Base-by-base conservation (phyloP, 306 rosid species). In the Rosa persica region DNA sequence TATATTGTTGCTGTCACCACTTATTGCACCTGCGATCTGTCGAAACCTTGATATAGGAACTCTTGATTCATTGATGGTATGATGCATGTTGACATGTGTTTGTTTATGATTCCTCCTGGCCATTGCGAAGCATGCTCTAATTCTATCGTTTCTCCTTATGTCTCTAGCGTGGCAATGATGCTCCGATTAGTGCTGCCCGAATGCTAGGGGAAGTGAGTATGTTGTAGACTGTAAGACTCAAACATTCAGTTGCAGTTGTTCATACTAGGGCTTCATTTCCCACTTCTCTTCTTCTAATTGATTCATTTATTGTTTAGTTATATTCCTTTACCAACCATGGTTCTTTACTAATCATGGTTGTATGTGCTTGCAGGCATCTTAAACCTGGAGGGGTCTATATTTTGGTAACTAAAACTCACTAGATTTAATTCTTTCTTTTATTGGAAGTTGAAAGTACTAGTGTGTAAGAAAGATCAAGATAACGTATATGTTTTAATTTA, bases 171-270 rank as follows among this genome's bases (percentile, higher is more conserved):
- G 95, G 98, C 79, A 57, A 83, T 23, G 91, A 90, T 79, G 97
- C 97, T 85, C 96, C 93, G 9, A 80, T 91, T 79, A 92, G 98
- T 73, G 85, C 98, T 83, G 74, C 93, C 81, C 98, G 61, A 90
- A 92, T 95, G 98, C 94, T 95, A 78, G 98, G 91, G 66, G 98
- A 95, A 95, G 97, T 95, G 89, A 91, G 91, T 90, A 91, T 98
- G 98, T 95, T 92, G 94, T 88, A 85, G 83, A 78, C 64, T 78
- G 73, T 42, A 55, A 77, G 67, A 69, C 68, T 73, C 42, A 69
- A 62, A 55, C 57, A 40, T 52, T 69, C 2, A 23, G 55, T 54
- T 67, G 8, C 39, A 71, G 57, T 66, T 76, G 75, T 6, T 23
- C 13, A n/a, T 49, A 61, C 46, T 71, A 47, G 19, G 52, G 5